phyloP scores from a whole-genome alignment of 2,329 filamentous ascomycete genomes.

The Hymenoscyphus infarciens region DNA sequence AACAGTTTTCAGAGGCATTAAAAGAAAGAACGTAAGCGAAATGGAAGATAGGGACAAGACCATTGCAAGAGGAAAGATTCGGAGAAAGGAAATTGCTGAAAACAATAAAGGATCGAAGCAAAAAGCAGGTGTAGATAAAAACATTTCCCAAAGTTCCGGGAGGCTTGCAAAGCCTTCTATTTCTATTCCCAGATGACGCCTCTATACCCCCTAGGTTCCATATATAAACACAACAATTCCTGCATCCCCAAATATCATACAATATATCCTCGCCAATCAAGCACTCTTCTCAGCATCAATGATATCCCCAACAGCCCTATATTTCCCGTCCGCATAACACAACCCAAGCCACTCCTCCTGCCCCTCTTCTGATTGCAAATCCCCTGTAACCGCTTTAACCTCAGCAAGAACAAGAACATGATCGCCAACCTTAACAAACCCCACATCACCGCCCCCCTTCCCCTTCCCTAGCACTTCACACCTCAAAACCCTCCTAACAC shows the following conservation, averaged over 20 bases:
- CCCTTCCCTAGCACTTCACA: slow-evolving; percentile 14
- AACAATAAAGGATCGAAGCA: neutral
- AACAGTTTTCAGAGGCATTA: no score
- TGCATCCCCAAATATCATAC: neutral
- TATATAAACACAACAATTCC: neutral
- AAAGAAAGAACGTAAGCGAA: no score
- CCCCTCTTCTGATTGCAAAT: neutral
- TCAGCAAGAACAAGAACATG: slow-evolving; percentile 31
- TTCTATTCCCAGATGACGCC: neutral
- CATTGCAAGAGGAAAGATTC: neutral
- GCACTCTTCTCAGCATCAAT: neutral
- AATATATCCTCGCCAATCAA: neutral
- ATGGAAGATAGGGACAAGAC: no score
- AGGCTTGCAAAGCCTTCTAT: neutral
- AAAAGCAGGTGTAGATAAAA: neutral
- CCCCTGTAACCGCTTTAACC: slow-evolving; percentile 20
- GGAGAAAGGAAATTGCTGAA: neutral
- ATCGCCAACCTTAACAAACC: slow-evolving; percentile 20
- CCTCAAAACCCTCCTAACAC: slow-evolving; percentile 20
- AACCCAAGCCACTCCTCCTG: slow-evolving; percentile 12
- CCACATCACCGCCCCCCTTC: neutral
- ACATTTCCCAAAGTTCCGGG: neutral
- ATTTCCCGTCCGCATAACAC: slow-evolving; percentile 22
- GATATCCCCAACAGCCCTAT: slow-evolving; percentile 13
- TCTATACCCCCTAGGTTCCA: neutral